Evolutionary conservation across 441 rosid species (phyloP).

Genomic region (Biscutella laevigata): DNA sequence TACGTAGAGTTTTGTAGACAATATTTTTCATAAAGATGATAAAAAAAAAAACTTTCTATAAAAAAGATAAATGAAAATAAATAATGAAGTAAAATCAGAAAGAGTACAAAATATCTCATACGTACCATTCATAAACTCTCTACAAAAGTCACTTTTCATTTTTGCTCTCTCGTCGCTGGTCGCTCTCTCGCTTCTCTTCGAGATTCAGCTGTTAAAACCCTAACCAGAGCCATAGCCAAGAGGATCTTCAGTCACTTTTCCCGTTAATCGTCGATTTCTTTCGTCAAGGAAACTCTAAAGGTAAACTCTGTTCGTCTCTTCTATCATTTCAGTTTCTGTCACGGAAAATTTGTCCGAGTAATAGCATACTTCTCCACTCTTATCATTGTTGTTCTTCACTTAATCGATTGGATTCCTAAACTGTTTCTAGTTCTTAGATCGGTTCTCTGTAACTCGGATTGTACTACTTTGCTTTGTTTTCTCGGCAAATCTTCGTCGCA

Average conservation of each 20-base stretch:
- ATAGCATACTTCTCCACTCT: not conserved
- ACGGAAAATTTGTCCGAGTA: not conserved
- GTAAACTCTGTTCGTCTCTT: not conserved
- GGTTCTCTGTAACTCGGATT: not conserved
- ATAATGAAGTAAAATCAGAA: no score
- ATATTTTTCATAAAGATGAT: no score
- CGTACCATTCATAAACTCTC: slow-evolving; percentile 7
- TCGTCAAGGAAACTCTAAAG: no score
- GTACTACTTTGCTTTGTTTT: not conserved
- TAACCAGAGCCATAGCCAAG: slow-evolving; percentile 11
- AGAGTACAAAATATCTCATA: no score
- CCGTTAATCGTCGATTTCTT: slow-evolving; percentile 1
- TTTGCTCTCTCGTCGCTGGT: slow-evolving; percentile 7
- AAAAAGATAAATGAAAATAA: no score
- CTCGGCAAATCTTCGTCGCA: slow-evolving; percentile 5
- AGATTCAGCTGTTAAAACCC: slow-evolving; percentile 31
- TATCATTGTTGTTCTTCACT: not conserved
- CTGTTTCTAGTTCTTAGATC: slow-evolving; percentile 12
- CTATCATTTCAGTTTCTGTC: not conserved
- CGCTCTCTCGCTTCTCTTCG: slow-evolving; percentile 14
- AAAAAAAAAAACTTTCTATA: not conserved
- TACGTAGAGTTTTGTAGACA: no score
- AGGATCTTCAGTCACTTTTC: not conserved
- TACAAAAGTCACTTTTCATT: slow-evolving; percentile 6
- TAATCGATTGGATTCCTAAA: slow-evolving; percentile 2